Percentiles rank a stretch among this genome's conserved stretches.
phyloP scores from a whole-genome alignment of 2,329 filamentous ascomycete genomes.

The Aspergillus tubingensis region DNA sequence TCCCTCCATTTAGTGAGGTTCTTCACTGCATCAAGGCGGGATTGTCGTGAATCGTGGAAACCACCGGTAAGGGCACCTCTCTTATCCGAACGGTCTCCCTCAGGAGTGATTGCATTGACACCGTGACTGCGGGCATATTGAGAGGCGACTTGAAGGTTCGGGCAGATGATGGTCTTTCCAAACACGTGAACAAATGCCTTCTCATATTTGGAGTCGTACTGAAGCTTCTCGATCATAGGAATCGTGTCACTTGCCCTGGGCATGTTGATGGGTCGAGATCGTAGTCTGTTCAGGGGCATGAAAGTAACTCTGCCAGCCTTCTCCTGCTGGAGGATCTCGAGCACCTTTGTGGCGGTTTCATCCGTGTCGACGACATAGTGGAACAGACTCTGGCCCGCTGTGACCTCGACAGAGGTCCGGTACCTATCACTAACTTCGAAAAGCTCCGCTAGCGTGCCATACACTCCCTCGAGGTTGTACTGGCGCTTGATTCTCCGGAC shows the following conservation, averaged over 20 bases:
- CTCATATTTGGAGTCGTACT: conserved; percentile 74
- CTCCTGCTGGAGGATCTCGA: conserved; percentile 76
- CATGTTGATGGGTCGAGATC: conserved; percentile 69
- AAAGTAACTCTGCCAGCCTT: conserved; percentile 88
- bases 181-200: conserved; percentile 93
- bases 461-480: conserved; percentile 78
- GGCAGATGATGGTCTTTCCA: conserved; percentile 91
- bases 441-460: conserved; percentile 91
- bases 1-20: conserved; percentile 72
- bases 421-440: conserved; percentile 83
- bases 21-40: conserved; percentile 81
- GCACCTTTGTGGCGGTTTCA: conserved; percentile 77
- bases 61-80: conserved; percentile 94
- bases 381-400: conserved; percentile 88
- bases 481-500: conserved; percentile 81
- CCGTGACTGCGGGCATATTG: conserved; percentile 92
- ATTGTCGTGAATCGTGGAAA: conserved; percentile 83
- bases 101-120: conserved; percentile 88
- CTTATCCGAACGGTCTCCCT: conserved; percentile 93
- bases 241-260: conserved; percentile 86
- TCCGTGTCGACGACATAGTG: conserved; percentile 95
- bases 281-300: conserved; percentile 84
- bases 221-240: conserved; percentile 80
- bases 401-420: conserved; percentile 86
- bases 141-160: conserved; percentile 80